Conservation (phyloP, 345 rosid species). For the Brassica juncea region DNA sequence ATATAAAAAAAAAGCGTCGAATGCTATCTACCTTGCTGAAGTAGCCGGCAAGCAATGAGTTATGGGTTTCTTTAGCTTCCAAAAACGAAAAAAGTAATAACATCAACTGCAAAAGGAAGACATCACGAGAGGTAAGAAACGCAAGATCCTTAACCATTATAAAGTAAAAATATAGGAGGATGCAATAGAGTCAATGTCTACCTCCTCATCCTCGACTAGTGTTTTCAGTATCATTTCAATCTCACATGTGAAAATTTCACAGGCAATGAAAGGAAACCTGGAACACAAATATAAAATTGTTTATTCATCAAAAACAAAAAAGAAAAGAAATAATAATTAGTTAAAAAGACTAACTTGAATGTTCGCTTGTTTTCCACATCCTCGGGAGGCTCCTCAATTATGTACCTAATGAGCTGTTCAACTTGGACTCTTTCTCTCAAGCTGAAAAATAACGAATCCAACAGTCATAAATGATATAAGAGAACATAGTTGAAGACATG, state of each 20-base stretch:
- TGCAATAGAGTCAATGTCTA: conserved; percentile 36
- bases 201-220: conserved; percentile 91
- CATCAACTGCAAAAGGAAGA: conserved; percentile 71
- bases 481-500: not conserved
- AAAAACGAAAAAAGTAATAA: conserved; percentile 78
- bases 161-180: conserved; percentile 5
- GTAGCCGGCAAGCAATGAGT: conserved; percentile 79
- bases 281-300: conserved; percentile 2
- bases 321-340: not conserved
- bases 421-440: conserved; percentile 81
- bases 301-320: conserved; percentile 12
- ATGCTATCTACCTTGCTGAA: conserved; percentile 76
- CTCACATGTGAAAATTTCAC: conserved; percentile 94
- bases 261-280: conserved; percentile 92
- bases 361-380: conserved; percentile 70
- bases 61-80: conserved; percentile 64
- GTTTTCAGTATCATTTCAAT: conserved; percentile 89
- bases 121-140: conserved; percentile 28
- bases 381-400: conserved; percentile 75
- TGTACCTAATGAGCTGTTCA: conserved; percentile 71
- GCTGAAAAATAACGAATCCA: conserved; percentile 48
- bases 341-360: conserved; percentile 61
- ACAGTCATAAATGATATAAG: conserved; percentile 8
- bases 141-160: not conserved
- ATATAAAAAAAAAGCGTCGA: conserved; percentile 3